These are phyloP conservation scores for Gentiana dahurica DNA, from an alignment of 257 asterid species.

Conservation along the genomic window DNA sequence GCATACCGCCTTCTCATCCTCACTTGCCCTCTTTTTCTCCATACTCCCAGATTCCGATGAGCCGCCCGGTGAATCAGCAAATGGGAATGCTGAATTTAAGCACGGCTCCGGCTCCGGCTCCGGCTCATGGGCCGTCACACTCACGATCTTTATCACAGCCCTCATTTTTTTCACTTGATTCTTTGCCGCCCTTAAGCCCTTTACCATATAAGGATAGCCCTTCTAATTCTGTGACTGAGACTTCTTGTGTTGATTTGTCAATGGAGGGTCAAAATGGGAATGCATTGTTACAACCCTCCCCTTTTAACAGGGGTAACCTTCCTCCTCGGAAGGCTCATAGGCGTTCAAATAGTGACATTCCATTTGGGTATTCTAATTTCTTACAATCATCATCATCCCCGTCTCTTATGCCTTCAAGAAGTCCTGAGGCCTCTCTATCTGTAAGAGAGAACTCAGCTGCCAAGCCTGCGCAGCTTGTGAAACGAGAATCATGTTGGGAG, in stretches of 20 bases:
- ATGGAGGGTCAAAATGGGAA: slow-evolving; percentile 62
- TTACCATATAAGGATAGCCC: slow-evolving; percentile 49
- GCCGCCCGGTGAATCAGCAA: slow-evolving; percentile 46
- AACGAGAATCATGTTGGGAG: slow-evolving; percentile 60
- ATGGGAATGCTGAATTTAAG: slow-evolving; percentile 46
- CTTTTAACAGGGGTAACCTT: slow-evolving; percentile 46
- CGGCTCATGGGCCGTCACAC: slow-evolving; percentile 47
- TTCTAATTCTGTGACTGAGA: slow-evolving; percentile 30
- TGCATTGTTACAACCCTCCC: slow-evolving; percentile 51
- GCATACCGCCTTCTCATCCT: slow-evolving; percentile 92
- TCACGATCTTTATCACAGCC: slow-evolving; percentile 78
- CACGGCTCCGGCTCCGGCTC: background rate
- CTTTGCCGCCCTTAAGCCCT: slow-evolving; percentile 89
- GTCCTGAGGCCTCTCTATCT: slow-evolving; percentile 33
- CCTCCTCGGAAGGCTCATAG: slow-evolving; percentile 62
- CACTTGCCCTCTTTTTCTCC: slow-evolving; percentile 87
- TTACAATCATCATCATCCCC: slow-evolving; percentile 37
- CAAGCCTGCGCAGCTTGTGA: slow-evolving; percentile 54
- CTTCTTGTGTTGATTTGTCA: slow-evolving; percentile 33
- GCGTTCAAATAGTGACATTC: slow-evolving; percentile 60
- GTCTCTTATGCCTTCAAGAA: slow-evolving; percentile 41
- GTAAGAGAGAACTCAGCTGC: slow-evolving; percentile 31
- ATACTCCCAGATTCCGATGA: slow-evolving; percentile 65
- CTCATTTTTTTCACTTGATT: slow-evolving; percentile 57
- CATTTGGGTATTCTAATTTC: slow-evolving; percentile 39